Evolutionary conservation across 208 protist species (phyloP).

Genomic region (Acanthamoeba lenticulata): DNA sequence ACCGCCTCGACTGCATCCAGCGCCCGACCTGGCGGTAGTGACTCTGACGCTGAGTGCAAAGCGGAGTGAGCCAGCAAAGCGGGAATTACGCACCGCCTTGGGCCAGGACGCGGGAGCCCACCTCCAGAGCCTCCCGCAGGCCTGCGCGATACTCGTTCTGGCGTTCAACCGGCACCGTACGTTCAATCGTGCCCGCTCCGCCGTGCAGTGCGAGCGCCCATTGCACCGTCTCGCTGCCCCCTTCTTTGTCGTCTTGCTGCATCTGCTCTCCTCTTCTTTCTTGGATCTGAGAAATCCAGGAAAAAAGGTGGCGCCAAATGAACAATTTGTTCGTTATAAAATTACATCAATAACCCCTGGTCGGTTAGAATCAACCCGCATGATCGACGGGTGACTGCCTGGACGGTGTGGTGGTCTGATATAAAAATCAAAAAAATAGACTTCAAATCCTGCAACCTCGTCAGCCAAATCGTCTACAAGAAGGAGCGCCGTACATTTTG

Average conservation of each 20-base stretch:
- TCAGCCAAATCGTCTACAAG: too few species aligned
- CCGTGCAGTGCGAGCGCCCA: constrained; percentile 74
- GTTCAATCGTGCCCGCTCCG: constrained; percentile 70
- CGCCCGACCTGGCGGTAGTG: background rate
- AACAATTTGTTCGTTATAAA: too few species aligned
- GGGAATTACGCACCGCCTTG: constrained; percentile 13
- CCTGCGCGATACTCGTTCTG: background rate
- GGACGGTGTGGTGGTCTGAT: too few species aligned
- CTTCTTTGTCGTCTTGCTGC: background rate
- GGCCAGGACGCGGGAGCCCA: background rate
- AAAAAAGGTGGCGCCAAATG: too few species aligned
- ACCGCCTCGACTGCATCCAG: constrained; percentile 70
- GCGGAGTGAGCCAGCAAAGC: background rate
- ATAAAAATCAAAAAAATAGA: too few species aligned
- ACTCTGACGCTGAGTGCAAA: background rate
- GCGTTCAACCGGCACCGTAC: constrained; percentile 6
- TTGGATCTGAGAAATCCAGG: too few species aligned
- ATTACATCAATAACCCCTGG: too few species aligned
- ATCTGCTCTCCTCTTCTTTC: background rate
- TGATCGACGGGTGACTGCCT: too few species aligned
- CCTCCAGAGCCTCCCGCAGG: constrained; percentile 7
- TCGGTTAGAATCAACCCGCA: too few species aligned
- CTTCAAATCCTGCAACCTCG: too few species aligned
- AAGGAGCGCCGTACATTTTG: too few species aligned
- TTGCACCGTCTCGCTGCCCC: background rate